Conservation (phyloP, 768 basidiomycete genomes). For the Mrakia gelida region DNA sequence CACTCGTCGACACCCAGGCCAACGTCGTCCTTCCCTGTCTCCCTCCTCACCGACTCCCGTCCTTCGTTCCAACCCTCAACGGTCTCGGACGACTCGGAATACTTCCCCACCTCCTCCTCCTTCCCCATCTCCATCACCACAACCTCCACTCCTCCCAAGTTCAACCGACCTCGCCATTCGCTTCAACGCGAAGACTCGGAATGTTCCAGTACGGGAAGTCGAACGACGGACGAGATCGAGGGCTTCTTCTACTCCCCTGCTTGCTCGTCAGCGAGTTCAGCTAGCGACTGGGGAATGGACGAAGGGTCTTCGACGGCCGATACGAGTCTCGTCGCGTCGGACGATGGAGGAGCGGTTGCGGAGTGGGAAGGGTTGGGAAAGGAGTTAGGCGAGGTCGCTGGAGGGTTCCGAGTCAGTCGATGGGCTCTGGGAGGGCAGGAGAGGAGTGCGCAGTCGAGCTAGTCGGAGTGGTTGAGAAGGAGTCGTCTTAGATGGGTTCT, state of each 20-base stretch:
- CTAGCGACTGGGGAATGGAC: conserved; percentile 4
- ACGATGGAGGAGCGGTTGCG: background rate
- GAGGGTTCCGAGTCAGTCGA: background rate
- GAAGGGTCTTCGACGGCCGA: background rate
- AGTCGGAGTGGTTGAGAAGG: background rate
- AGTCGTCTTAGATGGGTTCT: background rate
- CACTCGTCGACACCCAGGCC: background rate
- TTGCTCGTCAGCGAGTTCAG: conserved; percentile 10
- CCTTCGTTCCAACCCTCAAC: background rate
- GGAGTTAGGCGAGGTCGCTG: background rate
- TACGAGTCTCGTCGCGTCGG: background rate
- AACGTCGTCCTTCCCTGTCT: background rate
- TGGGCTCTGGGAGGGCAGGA: background rate
- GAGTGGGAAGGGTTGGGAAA: conserved; percentile 9
- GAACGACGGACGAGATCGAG: background rate
- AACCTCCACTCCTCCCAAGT: background rate
- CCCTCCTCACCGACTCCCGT: background rate
- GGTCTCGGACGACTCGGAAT: conserved; percentile 1
- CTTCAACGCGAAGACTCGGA: conserved; percentile 10
- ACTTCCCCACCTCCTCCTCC: conserved; percentile 1
- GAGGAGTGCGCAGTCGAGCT: background rate
- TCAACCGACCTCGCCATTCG: background rate
- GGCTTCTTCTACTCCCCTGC: background rate
- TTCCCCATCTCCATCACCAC: background rate
- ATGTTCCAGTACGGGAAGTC: background rate